Evolutionary conservation across 306 rosid genomes (phyloP).

Genomic region (Prunus campanulata): DNA sequence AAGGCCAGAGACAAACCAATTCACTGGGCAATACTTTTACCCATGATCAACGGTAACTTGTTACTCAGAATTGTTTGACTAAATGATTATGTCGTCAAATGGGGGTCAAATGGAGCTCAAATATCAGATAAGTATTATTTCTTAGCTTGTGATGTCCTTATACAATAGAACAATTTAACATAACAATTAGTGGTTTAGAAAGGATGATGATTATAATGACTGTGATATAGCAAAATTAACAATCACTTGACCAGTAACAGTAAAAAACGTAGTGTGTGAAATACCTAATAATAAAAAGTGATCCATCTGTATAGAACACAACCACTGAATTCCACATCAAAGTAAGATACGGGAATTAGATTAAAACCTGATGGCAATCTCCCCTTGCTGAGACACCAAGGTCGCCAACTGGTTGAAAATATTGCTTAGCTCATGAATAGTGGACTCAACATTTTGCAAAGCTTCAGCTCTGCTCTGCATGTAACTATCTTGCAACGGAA

Average conservation of each 20-base stretch:
- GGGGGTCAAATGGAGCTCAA: not conserved
- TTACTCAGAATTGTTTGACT: not conserved
- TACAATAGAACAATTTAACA: not conserved
- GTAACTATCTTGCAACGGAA: slow-evolving; percentile 87
- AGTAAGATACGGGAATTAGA: not conserved
- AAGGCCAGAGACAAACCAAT: not conserved
- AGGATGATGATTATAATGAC: not conserved
- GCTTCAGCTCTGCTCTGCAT: slow-evolving; percentile 99
- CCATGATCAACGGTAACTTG: not conserved
- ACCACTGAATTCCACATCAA: not conserved
- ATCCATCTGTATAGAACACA: not conserved
- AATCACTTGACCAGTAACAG: not conserved
- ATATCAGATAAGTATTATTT: not conserved
- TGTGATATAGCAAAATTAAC: not conserved
- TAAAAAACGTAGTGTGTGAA: not conserved
- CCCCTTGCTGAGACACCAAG: slow-evolving; percentile 96
- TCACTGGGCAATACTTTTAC: not conserved
- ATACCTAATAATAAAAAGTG: not conserved
- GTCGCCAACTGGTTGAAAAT: slow-evolving; percentile 95
- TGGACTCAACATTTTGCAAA: slow-evolving; percentile 94
- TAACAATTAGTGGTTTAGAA: not conserved
- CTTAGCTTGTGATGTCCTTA: not conserved
- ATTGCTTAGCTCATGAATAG: slow-evolving; percentile 91
- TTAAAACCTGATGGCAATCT: slow-evolving; percentile 86
- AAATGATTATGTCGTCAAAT: not conserved